Evolutionary conservation across 2,329 filamentous ascomycete genomes (phyloP), one percentile per base, ranked within the genome.

Genomic region (Pestalotiopsis sp.): DNA sequence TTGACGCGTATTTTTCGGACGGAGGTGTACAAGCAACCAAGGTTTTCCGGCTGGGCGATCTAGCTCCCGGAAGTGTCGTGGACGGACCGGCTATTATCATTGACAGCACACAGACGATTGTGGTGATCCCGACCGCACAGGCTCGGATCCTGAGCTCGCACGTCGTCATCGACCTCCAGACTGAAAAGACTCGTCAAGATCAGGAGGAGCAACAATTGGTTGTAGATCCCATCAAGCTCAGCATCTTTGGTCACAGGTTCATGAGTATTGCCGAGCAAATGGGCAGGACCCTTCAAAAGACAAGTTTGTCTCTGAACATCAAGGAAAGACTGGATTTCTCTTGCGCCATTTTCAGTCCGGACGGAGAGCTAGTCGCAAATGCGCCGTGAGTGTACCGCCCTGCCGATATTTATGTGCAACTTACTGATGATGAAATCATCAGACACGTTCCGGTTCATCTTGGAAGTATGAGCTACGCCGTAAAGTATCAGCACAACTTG

Each of bases 261-360:
- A 95, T 95, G 92, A 90, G 91, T 3, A 93, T 94, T 71, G 92
- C 92, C 0, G 92, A 94, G 78, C 92, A 94, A 75, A 94, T 94
- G 92, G 92, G 92, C 0, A 85, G 91, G 64, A 91, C 91, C 3
- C 80, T 95, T n/a, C 91, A 94, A 75, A 94, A 93, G 80, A 93
- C 91, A 0, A 90, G 89, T 73, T 90, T 94, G 9, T 91, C 88
- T 68, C 92, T 91, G 0, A 94, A 94, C 72, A 91, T 94, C 77
- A 92, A 95, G 74, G 93, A 95, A 76, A 87, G 92, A 6, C 84
- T 95, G 1, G 92, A 95, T 75, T 95, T 94, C 75, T 93, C 91
- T 1, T 95, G 92, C 72, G 92, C 92, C 1, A 82, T 95, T 0
- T 95, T 95, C 75, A 92, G 92, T 58, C 83, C 89, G 12, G 89